A percentile compares a stretch with the other conserved stretches of the same genome.
Conservation (phyloP, 257 asterid genomes). For the Ilex asprella region DNA sequence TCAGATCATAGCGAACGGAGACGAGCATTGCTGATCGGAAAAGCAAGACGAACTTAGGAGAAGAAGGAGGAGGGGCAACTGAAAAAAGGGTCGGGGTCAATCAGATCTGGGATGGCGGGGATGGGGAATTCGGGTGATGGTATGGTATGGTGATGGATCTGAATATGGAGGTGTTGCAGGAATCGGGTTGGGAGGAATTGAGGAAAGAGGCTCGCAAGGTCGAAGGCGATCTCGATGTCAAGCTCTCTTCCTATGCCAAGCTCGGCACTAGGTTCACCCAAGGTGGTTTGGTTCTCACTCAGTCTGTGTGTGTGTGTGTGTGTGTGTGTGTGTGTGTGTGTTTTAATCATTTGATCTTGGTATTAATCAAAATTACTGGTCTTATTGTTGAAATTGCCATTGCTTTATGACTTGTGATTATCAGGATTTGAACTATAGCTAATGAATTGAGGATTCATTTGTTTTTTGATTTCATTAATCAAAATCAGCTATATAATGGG, state of each 20-base stretch:
- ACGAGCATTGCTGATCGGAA: background rate
- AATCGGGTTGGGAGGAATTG: slow-evolving; percentile 98
- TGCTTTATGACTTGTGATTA: too few species aligned
- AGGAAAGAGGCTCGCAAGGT: slow-evolving; percentile 88
- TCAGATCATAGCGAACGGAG: background rate
- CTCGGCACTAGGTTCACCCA: slow-evolving; percentile 89
- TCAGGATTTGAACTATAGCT: too few species aligned
- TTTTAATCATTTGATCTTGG: background rate
- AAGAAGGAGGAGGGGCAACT: background rate
- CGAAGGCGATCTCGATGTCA: slow-evolving; percentile 97
- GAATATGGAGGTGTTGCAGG: slow-evolving; percentile 53
- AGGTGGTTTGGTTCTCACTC: slow-evolving; percentile 34
- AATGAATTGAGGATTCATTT: too few species aligned
- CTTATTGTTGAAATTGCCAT: too few species aligned
- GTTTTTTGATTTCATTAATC: too few species aligned
- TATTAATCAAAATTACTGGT: too few species aligned
- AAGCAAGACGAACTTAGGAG: too few species aligned
- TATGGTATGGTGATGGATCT: slow-evolving; percentile 22
- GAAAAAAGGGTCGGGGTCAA: slow-evolving; percentile 3
- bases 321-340: background rate
- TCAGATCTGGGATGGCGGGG: slow-evolving; percentile 25
- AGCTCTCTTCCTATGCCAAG: slow-evolving; percentile 93
- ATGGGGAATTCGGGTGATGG: too few species aligned
- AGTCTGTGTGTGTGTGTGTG: background rate
- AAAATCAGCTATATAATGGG: too few species aligned